A percentile compares a stretch with the other conserved stretches of the same genome.
phyloP scores from a whole-genome alignment of 163 green algal genomes.

The Prototheca cutis region DNA sequence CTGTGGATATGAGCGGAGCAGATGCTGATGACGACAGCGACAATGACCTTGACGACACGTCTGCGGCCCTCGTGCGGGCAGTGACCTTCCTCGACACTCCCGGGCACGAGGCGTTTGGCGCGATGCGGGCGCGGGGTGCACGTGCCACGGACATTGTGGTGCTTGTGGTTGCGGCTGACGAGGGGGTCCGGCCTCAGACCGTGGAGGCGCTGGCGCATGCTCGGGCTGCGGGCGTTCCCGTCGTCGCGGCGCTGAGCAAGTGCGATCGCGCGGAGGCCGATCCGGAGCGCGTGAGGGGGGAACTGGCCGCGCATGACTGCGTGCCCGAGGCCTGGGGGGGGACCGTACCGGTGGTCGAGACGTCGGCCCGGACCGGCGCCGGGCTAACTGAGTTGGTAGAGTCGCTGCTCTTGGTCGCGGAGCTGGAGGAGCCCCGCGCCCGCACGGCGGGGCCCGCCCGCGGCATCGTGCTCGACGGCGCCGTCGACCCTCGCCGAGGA shows the following conservation, averaged over 20 bases:
- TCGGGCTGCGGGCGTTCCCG: slow-evolving; percentile 81
- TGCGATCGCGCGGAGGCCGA: slow-evolving; percentile 89
- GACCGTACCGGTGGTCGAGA: slow-evolving; percentile 70
- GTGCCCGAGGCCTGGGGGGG: slow-evolving; percentile 95
- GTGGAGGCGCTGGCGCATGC: slow-evolving; percentile 88
- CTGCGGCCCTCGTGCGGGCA: background rate
- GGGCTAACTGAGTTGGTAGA: slow-evolving; percentile 58
- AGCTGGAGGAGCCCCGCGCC: slow-evolving; percentile 75
- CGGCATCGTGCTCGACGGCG: slow-evolving; percentile 91
- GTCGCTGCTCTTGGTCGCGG: slow-evolving; percentile 69
- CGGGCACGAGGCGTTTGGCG: slow-evolving; percentile 94
- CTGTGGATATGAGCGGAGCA: no score
- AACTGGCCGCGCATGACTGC: slow-evolving; percentile 70
- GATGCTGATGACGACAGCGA: no score
- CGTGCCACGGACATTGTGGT: slow-evolving; percentile 95
- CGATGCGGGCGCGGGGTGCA: slow-evolving; percentile 90
- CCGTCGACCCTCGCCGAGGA: slow-evolving; percentile 72
- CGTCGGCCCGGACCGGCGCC: slow-evolving; percentile 81
- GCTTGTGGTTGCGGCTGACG: slow-evolving; percentile 95
- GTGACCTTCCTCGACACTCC: slow-evolving; percentile 98
- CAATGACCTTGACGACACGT: no score
- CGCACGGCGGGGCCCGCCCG: slow-evolving; percentile 60
- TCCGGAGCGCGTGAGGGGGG: slow-evolving; percentile 67
- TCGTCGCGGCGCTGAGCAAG: slow-evolving; percentile 97
- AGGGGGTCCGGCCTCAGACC: slow-evolving; percentile 93